phyloP scores from a whole-genome alignment of 768 basidiomycete genomes.

The Trametes punicea region DNA sequence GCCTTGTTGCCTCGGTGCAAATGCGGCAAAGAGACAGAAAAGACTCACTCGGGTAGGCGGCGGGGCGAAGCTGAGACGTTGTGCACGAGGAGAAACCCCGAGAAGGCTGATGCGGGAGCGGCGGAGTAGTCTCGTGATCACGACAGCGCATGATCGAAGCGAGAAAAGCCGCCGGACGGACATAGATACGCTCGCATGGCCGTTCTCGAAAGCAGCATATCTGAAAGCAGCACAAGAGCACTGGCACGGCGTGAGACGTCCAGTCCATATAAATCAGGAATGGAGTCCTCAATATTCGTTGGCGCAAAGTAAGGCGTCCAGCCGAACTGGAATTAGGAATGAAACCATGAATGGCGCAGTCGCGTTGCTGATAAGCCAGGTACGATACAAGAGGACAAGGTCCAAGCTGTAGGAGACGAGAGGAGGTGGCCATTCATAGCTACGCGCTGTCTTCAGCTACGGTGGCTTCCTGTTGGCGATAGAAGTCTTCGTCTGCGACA shows the following conservation, averaged over 20 bases:
- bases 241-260: conserved; percentile 7
- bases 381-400: background rate
- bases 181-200: background rate
- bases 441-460: background rate
- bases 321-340: too few relatives aligned
- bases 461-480: conserved; percentile 23
- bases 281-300: too few relatives aligned
- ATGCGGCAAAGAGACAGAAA: background rate
- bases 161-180: conserved; percentile 7
- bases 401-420: too few relatives aligned
- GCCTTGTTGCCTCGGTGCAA: conserved; percentile 14
- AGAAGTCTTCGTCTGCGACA: conserved; percentile 56
- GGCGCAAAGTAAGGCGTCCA: too few relatives aligned
- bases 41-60: background rate
- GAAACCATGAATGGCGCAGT: too few relatives aligned
- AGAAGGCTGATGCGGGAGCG: conserved; percentile 15
- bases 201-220: conserved; percentile 3
- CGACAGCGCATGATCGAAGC: conserved; percentile 16
- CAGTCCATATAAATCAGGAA: background rate
- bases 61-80: background rate
- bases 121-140: conserved; percentile 10
- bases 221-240: conserved; percentile 13
- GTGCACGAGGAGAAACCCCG: background rate
- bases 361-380: background rate
- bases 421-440: too few relatives aligned